phyloP scores from a whole-genome alignment of 2,329 filamentous ascomycete species.

The Colletotrichum lini region DNA sequence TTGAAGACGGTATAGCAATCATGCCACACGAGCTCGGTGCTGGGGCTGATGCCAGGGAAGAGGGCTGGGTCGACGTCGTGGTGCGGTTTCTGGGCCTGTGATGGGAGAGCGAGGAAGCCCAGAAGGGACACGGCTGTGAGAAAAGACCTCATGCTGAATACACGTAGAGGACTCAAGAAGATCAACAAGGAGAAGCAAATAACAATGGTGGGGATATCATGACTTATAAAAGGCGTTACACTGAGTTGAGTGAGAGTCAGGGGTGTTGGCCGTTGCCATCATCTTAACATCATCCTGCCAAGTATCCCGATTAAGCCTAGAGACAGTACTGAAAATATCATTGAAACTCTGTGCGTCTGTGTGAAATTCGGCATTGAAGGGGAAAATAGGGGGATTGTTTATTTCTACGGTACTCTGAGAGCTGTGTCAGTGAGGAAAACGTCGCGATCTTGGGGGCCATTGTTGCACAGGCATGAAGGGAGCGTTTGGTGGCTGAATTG shows the following conservation, averaged over 20 bases:
- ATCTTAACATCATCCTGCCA: background rate
- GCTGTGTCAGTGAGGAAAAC: background rate
- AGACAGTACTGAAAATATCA: no score
- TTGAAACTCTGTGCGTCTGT: no score
- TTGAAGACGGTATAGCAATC: slow-evolving; percentile 25
- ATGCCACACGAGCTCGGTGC: slow-evolving; percentile 23
- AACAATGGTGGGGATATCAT: no score
- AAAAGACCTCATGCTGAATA: slow-evolving; percentile 4
- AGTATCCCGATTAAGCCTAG: no score
- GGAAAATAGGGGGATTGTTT: no score
- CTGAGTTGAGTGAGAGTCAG: no score
- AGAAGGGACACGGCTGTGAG: background rate
- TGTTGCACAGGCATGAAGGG: background rate
- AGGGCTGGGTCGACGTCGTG: slow-evolving; percentile 2
- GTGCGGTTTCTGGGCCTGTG: slow-evolving; percentile 14
- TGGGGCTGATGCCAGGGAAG: slow-evolving; percentile 11
- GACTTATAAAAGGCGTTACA: background rate
- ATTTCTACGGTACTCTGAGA: no score
- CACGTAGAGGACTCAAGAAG: background rate
- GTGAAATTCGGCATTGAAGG: background rate
- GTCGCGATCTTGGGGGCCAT: background rate
- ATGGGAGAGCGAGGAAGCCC: background rate
- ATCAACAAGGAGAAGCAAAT: background rate
- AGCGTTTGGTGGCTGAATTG: background rate
- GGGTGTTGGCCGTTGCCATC: background rate